phyloP scores from a whole-genome alignment of 2,329 filamentous ascomycete genomes.

The Rhytidhysteron rufulum region DNA sequence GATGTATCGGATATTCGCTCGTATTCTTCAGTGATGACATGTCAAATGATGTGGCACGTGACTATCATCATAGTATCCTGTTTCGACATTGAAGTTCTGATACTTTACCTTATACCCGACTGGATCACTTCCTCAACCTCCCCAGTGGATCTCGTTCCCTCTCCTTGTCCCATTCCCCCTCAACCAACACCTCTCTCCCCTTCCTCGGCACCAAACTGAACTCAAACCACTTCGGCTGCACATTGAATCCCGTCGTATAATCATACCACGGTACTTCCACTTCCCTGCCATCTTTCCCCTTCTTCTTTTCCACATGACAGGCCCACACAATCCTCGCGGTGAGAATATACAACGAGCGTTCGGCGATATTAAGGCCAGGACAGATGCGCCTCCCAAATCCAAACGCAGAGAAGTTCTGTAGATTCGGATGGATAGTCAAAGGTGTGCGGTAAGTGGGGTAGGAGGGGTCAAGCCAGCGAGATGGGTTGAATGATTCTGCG shows the following conservation, averaged over 20 bases:
- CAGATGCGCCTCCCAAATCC: constrained; percentile 13
- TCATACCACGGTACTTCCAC: constrained; percentile 5
- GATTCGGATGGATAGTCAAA: constrained; percentile 8
- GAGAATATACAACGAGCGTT: constrained; percentile 9
- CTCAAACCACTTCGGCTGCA: constrained; percentile 1
- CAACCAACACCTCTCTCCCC: neutral
- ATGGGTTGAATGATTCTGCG: constrained; percentile 55
- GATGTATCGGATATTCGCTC: too few relatives aligned
- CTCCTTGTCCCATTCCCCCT: neutral
- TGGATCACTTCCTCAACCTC: neutral
- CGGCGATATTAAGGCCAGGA: constrained; percentile 11
- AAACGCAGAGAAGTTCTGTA: constrained; percentile 10
- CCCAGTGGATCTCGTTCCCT: neutral
- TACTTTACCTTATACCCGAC: neutral
- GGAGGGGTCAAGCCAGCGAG: constrained; percentile 48
- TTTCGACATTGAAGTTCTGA: too few relatives aligned
- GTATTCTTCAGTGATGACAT: too few relatives aligned
- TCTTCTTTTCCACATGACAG: constrained; percentile 8
- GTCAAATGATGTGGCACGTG: too few relatives aligned
- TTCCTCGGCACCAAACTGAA: constrained; percentile 3
- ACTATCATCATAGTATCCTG: too few relatives aligned
- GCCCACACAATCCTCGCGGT: constrained; percentile 13
- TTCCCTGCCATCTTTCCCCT: neutral
- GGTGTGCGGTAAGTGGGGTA: constrained; percentile 13
- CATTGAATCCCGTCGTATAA: constrained; percentile 5